These are phyloP conservation scores for Taiozyma sp. DNA, from an alignment of 1,139 yeast species.

Conservation along the genomic window DNA sequence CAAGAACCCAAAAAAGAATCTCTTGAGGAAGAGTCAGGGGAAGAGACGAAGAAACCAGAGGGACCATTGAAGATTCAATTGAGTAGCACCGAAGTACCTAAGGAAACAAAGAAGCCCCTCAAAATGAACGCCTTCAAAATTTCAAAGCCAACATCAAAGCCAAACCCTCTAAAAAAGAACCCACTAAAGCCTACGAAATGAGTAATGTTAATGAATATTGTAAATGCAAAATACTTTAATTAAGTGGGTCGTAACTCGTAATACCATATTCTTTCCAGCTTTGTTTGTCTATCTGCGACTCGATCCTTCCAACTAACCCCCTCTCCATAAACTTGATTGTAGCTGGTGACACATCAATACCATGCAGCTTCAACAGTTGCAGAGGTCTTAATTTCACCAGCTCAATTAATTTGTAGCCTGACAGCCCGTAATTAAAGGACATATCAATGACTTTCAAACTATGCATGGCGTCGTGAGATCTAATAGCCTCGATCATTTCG, in stretches of 20 bases:
- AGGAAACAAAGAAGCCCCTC: slow-evolving; percentile 3
- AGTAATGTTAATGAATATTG: neutral
- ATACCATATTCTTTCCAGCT: slow-evolving; percentile 20
- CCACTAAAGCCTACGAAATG: slow-evolving; percentile 7
- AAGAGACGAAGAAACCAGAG: slow-evolving; percentile 5
- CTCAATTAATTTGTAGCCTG: slow-evolving; percentile 20
- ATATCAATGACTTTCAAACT: slow-evolving; percentile 15
- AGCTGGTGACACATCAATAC: slow-evolving; percentile 13
- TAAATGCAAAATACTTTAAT: neutral
- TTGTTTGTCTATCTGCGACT: slow-evolving; percentile 16
- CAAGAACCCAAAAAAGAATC: slow-evolving; percentile 6
- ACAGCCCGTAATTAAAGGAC: slow-evolving; percentile 17
- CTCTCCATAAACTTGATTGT: slow-evolving; percentile 16
- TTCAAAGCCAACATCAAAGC: slow-evolving; percentile 13
- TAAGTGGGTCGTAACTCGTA: slow-evolving; percentile 20
- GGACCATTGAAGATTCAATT: slow-evolving; percentile 19
- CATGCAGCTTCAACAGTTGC: slow-evolving; percentile 15
- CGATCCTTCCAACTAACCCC: slow-evolving; percentile 14
- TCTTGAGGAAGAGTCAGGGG: slow-evolving; percentile 18
- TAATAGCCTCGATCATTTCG: slow-evolving; percentile 11
- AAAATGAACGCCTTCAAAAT: slow-evolving; percentile 17
- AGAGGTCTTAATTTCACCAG: slow-evolving; percentile 12
- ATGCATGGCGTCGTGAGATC: neutral
- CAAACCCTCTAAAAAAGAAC: slow-evolving; percentile 8
- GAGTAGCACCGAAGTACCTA: slow-evolving; percentile 8